A percentile compares a stretch with the other conserved stretches of the same genome.
phyloP scores from a whole-genome alignment of 2,329 filamentous ascomycete genomes.

The Alternaria sp. region DNA sequence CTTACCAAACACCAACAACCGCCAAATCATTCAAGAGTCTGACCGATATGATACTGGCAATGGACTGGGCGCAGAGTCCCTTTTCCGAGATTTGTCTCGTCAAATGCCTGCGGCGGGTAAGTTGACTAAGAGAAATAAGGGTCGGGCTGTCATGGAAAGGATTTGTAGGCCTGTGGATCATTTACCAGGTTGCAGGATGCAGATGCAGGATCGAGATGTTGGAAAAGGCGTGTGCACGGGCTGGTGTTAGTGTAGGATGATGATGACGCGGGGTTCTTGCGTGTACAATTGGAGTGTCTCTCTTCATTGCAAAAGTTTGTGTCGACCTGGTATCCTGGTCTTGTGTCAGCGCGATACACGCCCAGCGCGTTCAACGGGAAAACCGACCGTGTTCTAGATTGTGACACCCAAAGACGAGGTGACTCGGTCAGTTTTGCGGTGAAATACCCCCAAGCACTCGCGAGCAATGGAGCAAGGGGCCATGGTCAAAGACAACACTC shows the following conservation, averaged over 20 bases:
- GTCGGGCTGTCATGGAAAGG: not conserved
- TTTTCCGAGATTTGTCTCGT: not conserved
- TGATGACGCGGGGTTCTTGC: conserved; percentile 2
- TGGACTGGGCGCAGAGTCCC: not conserved
- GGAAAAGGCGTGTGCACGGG: conserved; percentile 2
- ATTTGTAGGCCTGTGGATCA: not conserved
- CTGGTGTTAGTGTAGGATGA: conserved; percentile 1
- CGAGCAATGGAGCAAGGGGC: conserved; percentile 2
- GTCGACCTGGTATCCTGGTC: not conserved
- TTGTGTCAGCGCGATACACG: not conserved
- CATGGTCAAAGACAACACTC: conserved; percentile 5
- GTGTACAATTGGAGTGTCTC: not conserved
- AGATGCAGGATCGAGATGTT: conserved; percentile 3
- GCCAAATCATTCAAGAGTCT: not conserved
- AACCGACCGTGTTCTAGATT: not conserved
- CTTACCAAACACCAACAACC: conserved; percentile 1
- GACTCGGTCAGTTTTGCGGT: conserved; percentile 1
- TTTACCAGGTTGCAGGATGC: conserved; percentile 5
- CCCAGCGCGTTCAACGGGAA: not conserved
- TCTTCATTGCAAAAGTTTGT: not conserved
- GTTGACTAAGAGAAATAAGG: conserved; percentile 2
- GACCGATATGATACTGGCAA: conserved; percentile 1
- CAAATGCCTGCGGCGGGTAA: not conserved
- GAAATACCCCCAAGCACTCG: not conserved
- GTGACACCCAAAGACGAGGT: not conserved